These are phyloP conservation scores for Blepharisma stoltei DNA, from an alignment of 73 alveolate genomes.

Conservation along the genomic window DNA sequence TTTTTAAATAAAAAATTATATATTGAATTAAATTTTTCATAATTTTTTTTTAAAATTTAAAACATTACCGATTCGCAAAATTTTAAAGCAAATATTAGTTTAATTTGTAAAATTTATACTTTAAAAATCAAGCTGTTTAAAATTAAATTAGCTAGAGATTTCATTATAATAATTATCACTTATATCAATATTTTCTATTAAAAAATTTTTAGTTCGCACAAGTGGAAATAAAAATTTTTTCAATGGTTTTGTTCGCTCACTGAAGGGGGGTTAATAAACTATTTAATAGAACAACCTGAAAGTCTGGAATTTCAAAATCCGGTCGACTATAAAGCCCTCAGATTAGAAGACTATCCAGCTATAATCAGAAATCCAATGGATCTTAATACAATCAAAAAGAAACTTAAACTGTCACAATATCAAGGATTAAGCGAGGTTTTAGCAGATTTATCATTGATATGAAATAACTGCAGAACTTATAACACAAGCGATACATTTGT, in stretches of 20 bases:
- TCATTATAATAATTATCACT: too few relatives aligned
- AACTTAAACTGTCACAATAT: conserved; percentile 59
- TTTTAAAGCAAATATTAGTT: too few relatives aligned
- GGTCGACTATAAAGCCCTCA: conserved; percentile 65
- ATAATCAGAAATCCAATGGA: conserved; percentile 87
- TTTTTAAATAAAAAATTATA: too few relatives aligned
- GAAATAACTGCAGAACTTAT: conserved; percentile 90
- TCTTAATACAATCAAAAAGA: conserved; percentile 54
- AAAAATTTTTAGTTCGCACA: too few relatives aligned
- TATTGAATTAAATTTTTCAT: too few relatives aligned
- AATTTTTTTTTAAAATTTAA: too few relatives aligned
- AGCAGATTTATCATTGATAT: conserved; percentile 70
- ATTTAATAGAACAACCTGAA: conserved; percentile 44
- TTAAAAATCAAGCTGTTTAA: too few relatives aligned
- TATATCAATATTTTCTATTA: too few relatives aligned
- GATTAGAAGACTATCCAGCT: conserved; percentile 79
- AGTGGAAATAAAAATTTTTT: not conserved
- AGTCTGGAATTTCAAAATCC: conserved; percentile 77
- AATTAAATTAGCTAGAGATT: too few relatives aligned
- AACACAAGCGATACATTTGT: conserved; percentile 36
- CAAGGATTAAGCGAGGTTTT: conserved; percentile 61
- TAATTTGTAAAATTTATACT: too few relatives aligned
- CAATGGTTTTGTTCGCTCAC: too few relatives aligned
- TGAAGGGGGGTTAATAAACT: conserved; percentile 2
- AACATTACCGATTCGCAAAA: too few relatives aligned